Percentiles rank a stretch among this genome's conserved stretches.
Evolutionary conservation across 1,284 basidiomycete genomes (phyloP).

Genomic region (Moesziomyces aphidis): DNA sequence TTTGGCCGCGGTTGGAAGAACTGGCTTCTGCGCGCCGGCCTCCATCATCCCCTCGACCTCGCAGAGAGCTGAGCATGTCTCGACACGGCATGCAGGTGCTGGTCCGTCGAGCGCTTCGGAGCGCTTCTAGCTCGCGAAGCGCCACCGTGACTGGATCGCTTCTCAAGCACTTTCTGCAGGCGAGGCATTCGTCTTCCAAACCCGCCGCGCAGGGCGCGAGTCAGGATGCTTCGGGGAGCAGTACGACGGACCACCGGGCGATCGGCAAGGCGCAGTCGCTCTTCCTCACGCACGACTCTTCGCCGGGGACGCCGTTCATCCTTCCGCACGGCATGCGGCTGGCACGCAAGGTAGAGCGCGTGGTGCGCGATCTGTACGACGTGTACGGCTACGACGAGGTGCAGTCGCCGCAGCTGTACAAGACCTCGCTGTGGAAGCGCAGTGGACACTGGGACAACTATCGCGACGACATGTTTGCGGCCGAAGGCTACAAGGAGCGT

Average conservation of each 20-base stretch:
- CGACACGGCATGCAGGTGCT: not conserved
- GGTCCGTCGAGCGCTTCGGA: not conserved
- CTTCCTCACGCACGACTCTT: conserved; percentile 65
- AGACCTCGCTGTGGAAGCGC: conserved; percentile 60
- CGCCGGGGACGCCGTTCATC: conserved; percentile 66
- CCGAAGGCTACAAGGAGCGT: conserved; percentile 59
- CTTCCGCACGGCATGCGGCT: conserved; percentile 65
- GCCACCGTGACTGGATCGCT: too few species aligned
- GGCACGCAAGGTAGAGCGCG: conserved; percentile 60
- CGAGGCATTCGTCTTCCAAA: conserved; percentile 1
- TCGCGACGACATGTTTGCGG: conserved; percentile 66
- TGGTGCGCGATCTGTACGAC: conserved; percentile 65
- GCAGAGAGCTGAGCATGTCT: not conserved
- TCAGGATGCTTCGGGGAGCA: not conserved
- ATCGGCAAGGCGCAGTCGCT: conserved; percentile 59
- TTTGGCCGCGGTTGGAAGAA: not conserved
- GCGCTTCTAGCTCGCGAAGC: not conserved
- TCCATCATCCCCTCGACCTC: not conserved
- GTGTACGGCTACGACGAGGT: conserved; percentile 66
- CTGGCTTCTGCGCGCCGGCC: not conserved
- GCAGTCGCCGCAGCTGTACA: conserved; percentile 64
- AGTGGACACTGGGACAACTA: conserved; percentile 68
- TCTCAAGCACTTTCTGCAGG: too few species aligned
- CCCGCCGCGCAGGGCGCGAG: not conserved
- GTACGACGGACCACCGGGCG: conserved; percentile 52